Percentiles rank a stretch among this genome's conserved stretches.
Evolutionary conservation across 2,329 filamentous ascomycete genomes (phyloP).

Genomic region (Didymosphaeria variabile): DNA sequence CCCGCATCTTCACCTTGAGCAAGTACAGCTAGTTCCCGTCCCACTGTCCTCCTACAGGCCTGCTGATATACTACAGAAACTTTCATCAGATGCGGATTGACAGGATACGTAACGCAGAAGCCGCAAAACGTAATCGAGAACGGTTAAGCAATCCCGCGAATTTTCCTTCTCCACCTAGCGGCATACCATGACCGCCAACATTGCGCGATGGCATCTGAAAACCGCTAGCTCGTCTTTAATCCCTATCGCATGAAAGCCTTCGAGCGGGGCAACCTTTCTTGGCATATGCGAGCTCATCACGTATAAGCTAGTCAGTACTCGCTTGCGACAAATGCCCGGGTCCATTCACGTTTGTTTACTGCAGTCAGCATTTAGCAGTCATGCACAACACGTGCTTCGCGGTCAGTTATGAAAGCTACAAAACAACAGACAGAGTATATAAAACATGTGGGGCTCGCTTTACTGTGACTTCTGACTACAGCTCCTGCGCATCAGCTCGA

Average conservation of each 20-base stretch:
- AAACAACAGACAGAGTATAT: slow-evolving; percentile 16
- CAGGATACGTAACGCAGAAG: slow-evolving; percentile 78
- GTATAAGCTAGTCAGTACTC: slow-evolving; percentile 20
- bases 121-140: slow-evolving; percentile 82
- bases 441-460: neutral
- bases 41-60: neutral
- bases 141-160: slow-evolving; percentile 78
- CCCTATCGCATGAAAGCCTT: no score
- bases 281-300: slow-evolving; percentile 20
- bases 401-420: neutral
- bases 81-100: slow-evolving; percentile 89
- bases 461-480: neutral
- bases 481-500: neutral
- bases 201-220: no score
- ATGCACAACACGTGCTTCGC: slow-evolving; percentile 22
- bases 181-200: slow-evolving; percentile 44
- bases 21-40: slow-evolving; percentile 62
- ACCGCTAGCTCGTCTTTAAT: neutral
- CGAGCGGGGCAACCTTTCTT: slow-evolving; percentile 27
- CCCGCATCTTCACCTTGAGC: slow-evolving; percentile 83
- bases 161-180: slow-evolving; percentile 86
- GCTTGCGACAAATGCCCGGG: slow-evolving; percentile 11
- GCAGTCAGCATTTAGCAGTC: slow-evolving; percentile 48
- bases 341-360: slow-evolving; percentile 18
- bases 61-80: slow-evolving; percentile 59